Conservation (phyloP, 495 filamentous ascomycete genomes). For the Pseudevernia furfuracea region DNA sequence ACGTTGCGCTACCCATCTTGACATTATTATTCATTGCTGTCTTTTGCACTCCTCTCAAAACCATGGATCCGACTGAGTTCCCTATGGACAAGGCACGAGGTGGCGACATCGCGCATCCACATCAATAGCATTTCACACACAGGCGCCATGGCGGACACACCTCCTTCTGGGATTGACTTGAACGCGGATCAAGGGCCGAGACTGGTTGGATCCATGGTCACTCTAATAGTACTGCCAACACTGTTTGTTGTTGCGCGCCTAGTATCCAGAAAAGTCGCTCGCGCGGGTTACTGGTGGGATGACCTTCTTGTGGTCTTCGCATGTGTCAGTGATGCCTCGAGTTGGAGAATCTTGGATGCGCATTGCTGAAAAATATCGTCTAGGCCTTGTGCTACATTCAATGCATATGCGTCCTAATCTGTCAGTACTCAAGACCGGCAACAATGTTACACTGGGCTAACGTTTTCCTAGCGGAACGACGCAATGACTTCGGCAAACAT, state of each 20-base stretch:
- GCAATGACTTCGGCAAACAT: slow-evolving; percentile 21
- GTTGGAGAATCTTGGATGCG: background rate
- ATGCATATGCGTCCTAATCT: slow-evolving; percentile 17
- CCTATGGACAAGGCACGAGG: background rate
- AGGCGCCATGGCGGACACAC: slow-evolving; percentile 4
- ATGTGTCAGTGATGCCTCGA: slow-evolving; percentile 5
- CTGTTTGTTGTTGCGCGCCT: slow-evolving; percentile 18
- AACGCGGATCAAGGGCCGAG: slow-evolving; percentile 19
- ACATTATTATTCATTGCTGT: background rate
- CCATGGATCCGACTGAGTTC: background rate
- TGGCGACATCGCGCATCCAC: background rate
- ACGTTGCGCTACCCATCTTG: background rate
- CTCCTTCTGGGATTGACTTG: slow-evolving; percentile 17
- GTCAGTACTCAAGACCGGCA: background rate
- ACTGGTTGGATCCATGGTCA: slow-evolving; percentile 16
- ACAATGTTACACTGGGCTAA: background rate
- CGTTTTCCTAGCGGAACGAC: slow-evolving; percentile 9
- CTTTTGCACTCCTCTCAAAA: background rate
- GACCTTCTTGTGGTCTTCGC: slow-evolving; percentile 19
- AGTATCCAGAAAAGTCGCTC: slow-evolving; percentile 17
- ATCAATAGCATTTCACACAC: background rate
- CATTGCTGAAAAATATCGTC: background rate
- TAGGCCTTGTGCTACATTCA: slow-evolving; percentile 14
- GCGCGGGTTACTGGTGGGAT: slow-evolving; percentile 25
- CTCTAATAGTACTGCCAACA: slow-evolving; percentile 23